Base-by-base conservation (phyloP, 345 rosid genomes). In the Nasturtium officinale region DNA sequence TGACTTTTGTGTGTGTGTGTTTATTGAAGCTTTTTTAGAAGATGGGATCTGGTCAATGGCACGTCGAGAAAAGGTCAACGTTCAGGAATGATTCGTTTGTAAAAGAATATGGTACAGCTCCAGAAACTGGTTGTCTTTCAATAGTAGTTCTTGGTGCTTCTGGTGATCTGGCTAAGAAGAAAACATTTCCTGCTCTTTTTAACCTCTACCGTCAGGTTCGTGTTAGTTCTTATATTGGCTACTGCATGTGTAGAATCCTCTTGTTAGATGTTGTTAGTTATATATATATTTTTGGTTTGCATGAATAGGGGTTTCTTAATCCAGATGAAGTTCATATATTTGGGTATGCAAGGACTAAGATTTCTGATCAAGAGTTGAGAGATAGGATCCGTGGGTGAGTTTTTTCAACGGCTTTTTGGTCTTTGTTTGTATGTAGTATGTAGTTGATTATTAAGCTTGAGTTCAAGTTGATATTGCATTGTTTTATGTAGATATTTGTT, bases 121-220 rank as follows among this genome's bases (percentile, higher is more conserved):
- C 77, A 3, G 99, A 89, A 84, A 82, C 86, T 47, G 98, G 99
- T 28, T 85, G 96, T 79, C 92, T 95, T 65, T 90, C 98, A 9
- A 85, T 96, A 33, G 79, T 90, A 10, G 91, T 96, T 4, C 96
- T 96, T 57, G 99, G 98, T 76, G 98, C 99, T 21, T 96, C 97
- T 30, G 99, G 98, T 75, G 99, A 96, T 84, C 99, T 96, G 72
- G 99, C 99, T 29, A 92, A 96, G 87, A 96, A 96, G 81, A 96
- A 92, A 89, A 96, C 94, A 73, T 96, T 96, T 73, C 99, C 98
- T 71, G 99, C 98, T 3, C 99, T 96, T 75, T 96, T 96, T 51
- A 95, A 97, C 23, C 85, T 96, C 46, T 96, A 86, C 75, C 88
- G 90, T 20, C 94, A 87, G 96, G 99, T 95, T 70, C n/a, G 48